Base-by-base conservation (phyloP, 306 rosid species). In the Rosa multiflora region DNA sequence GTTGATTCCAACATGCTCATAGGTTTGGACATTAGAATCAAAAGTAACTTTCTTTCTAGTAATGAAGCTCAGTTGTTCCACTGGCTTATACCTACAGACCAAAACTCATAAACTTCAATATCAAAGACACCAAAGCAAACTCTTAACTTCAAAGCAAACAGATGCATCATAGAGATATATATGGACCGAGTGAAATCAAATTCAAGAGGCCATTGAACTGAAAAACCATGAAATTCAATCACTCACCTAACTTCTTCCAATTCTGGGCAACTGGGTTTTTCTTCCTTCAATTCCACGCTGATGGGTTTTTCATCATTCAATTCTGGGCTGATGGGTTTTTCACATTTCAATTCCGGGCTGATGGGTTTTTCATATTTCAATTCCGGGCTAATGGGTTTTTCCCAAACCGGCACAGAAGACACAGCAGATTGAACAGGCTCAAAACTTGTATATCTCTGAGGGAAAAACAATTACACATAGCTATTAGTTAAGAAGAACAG, bases 41-140 rank as follows among this genome's bases (percentile, higher is more conserved):
- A 95, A 91, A 35, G 94, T 88, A 32, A 95, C 96, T 84, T 91
- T 91, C 91, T 89, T 95, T 82, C 79, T 88, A 44, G 86, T 11
- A 78, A 80, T 88, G 2, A 73, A 70, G 83, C 79, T 88, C 17
- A 75, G 23, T 82, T 83, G 88, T 84, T 88, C 92, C 78, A 84
- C 88, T 67, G 73, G 84, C 79, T 83, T 78, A 29, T 86, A 83
- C 88, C 97, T 92, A 67, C 82, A 86, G 21, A 12, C 13, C 39
- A 80, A 83, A 81, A 53, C 74, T 40, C 70, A 58, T 49, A 67
- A 67, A 73, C 71, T 42, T 77, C 5, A 48, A 9, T 40, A 15
- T 53, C 49, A 73, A 40, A 63, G 76, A 20, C 44, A 62, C 67
- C 46, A 40, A 21, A 66, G 81, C 15, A 48, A 64, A 44, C 63